Base-by-base conservation (phyloP, 768 basidiomycete species). In the Sarcodon sp. region DNA sequence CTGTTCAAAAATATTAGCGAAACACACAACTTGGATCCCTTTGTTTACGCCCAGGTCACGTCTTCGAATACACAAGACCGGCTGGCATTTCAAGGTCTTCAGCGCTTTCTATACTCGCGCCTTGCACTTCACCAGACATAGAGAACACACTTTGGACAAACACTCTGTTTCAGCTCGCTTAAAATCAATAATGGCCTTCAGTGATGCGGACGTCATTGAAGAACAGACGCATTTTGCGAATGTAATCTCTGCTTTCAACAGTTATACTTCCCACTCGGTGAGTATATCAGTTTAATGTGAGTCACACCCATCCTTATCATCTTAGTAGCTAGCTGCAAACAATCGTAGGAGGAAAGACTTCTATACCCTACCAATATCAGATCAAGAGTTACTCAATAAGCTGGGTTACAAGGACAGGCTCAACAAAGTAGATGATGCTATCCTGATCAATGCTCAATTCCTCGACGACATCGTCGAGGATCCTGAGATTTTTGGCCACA, bases 371-470 rank as follows among this genome's bases (percentile, higher is more conserved):
- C 75, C 87, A 0, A 67, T 65, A 35, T 70, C 69, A 21, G 88
- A 94, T 59, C 82, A 81, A 57, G 76, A 71, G 1, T 61, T 93
- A 0, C 69, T 94, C 1, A 72, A 76, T 11, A 54, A 58, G 10
- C 60, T 93, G 5, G 87, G 87, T 6, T 93, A 87, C 62, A 78
- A 81, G 54, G 67, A 77, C 50, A 91, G 90, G 59, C 71, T 97
- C 0, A 74, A 81, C 33, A 77, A 73, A 27, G 83, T 88, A 10
- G 92, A 97, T 64, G 67, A 75, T 7, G 86, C 87, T 7, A 93
- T 96, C 54, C 62, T 77, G 45, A 77, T 69, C 45, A 96, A 94
- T 56, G 82, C 87, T 1, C 69, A 81, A 39, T 92, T 97, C 60
- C 60, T 94, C 49, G 68, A 72, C 3, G 66, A 75, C 51, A 82